phyloP scores from a whole-genome alignment of 2,329 filamentous ascomycete species.

The Aspergillus pseudoglaucus region DNA sequence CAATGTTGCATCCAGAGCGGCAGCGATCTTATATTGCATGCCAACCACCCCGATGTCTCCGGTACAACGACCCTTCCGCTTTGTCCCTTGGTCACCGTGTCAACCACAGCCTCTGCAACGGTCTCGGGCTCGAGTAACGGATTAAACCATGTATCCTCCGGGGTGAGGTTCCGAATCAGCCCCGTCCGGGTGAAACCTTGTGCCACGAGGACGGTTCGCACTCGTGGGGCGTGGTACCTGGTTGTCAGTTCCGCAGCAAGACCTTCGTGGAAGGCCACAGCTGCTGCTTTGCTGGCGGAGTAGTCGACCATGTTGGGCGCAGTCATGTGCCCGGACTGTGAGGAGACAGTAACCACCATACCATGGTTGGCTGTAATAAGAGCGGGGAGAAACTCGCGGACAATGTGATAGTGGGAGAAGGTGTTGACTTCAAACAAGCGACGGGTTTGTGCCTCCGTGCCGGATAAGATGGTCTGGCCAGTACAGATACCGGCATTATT shows the following conservation, averaged over 20 bases:
- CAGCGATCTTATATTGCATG: slow-evolving; percentile 40
- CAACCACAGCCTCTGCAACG: slow-evolving; percentile 58
- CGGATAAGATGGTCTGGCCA: slow-evolving; percentile 56
- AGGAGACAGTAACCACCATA: slow-evolving; percentile 65
- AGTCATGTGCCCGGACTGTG: slow-evolving; percentile 54
- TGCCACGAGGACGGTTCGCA: slow-evolving; percentile 59
- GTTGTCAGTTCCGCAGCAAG: slow-evolving; percentile 53
- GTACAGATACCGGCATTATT: slow-evolving; percentile 34
- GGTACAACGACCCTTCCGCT: slow-evolving; percentile 55
- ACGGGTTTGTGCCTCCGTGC: slow-evolving; percentile 52
- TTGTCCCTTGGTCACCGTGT: slow-evolving; percentile 52
- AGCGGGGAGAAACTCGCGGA: slow-evolving; percentile 59
- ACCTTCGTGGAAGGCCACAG: slow-evolving; percentile 62
- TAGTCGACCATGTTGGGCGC: slow-evolving; percentile 64
- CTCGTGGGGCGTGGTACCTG: slow-evolving; percentile 55
- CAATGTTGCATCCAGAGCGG: slow-evolving; percentile 59
- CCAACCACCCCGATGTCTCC: slow-evolving; percentile 38
- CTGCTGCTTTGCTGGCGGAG: slow-evolving; percentile 58
- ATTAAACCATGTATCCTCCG: slow-evolving; percentile 46
- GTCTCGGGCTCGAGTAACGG: slow-evolving; percentile 54
- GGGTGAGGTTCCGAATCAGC: slow-evolving; percentile 54
- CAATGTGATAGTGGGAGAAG: slow-evolving; percentile 60
- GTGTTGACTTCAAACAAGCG: slow-evolving; percentile 66
- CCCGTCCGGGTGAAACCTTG: slow-evolving; percentile 57
- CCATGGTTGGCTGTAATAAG: slow-evolving; percentile 62